phyloP scores from a whole-genome alignment of 257 asterid species.

The Gentiana straminea region DNA sequence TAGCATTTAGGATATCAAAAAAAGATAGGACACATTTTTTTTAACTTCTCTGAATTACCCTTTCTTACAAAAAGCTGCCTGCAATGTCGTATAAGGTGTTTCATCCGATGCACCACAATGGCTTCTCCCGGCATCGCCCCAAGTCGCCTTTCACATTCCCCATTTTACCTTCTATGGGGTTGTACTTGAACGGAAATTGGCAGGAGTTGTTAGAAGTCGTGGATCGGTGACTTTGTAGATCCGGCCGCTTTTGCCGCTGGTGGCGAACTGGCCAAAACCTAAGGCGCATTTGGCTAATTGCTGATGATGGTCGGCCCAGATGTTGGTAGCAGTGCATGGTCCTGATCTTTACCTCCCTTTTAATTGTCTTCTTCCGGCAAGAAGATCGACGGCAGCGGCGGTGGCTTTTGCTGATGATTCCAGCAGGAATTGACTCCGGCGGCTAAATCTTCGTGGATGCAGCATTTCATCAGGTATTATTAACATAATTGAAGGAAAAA shows the following conservation, averaged over 20 bases:
- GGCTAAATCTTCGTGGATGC: neutral
- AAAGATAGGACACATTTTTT: no score
- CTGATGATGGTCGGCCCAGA: slow-evolving; percentile 16
- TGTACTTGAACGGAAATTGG: no score
- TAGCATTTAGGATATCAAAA: no score
- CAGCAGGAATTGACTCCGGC: slow-evolving; percentile 1
- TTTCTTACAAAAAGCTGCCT: no score
- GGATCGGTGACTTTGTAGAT: slow-evolving; percentile 19
- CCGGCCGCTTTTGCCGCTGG: slow-evolving; percentile 20
- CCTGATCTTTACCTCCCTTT: slow-evolving; percentile 3
- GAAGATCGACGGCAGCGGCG: no score
- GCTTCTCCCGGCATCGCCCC: no score
- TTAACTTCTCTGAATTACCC: no score
- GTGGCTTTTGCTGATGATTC: neutral
- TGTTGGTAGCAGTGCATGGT: slow-evolving; percentile 19
- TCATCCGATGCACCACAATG: no score
- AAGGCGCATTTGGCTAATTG: slow-evolving; percentile 15
- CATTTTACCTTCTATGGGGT: no score
- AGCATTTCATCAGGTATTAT: neutral
- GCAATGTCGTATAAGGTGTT: no score
- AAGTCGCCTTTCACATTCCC: no score
- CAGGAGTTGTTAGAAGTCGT: no score
- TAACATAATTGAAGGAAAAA: neutral
- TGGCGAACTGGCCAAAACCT: slow-evolving; percentile 20
- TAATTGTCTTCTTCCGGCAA: slow-evolving; percentile 11